A percentile compares a stretch with the other conserved stretches of the same genome.
Conservation (phyloP, 129 eudicot genomes). For the Flaveria robusta region DNA sequence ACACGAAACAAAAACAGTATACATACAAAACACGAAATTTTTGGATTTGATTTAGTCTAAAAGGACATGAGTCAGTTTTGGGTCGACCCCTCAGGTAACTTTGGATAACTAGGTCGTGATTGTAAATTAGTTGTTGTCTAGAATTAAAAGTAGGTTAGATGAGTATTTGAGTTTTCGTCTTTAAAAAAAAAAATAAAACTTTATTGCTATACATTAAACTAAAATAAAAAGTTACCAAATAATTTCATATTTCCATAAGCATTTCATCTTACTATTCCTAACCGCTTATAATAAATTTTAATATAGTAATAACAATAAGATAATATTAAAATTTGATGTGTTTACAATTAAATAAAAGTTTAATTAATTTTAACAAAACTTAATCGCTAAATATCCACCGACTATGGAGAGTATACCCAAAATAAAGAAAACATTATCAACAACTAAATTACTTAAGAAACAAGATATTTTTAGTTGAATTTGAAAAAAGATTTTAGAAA, state of each 20-base stretch:
- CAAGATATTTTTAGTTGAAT: not conserved
- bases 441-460: not conserved
- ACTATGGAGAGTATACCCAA: not conserved
- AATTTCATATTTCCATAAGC: not conserved
- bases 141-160: too few relatives aligned
- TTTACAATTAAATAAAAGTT: not conserved
- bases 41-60: too few relatives aligned
- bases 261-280: not conserved
- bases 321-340: too few relatives aligned
- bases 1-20: too few relatives aligned
- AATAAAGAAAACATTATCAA: not conserved
- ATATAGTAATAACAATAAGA: not conserved
- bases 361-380: not conserved
- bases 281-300: not conserved
- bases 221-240: not conserved
- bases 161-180: too few relatives aligned
- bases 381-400: not conserved
- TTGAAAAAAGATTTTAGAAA: not conserved
- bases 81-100: too few relatives aligned
- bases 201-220: not conserved
- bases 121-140: too few relatives aligned
- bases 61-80: too few relatives aligned
- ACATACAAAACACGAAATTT: too few relatives aligned
- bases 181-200: not conserved
- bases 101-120: too few relatives aligned